A percentile compares a stretch with the other conserved stretches of the same genome.
Evolutionary conservation across 768 basidiomycete species (phyloP).

Genomic region (Kwoniella heveanensis): DNA sequence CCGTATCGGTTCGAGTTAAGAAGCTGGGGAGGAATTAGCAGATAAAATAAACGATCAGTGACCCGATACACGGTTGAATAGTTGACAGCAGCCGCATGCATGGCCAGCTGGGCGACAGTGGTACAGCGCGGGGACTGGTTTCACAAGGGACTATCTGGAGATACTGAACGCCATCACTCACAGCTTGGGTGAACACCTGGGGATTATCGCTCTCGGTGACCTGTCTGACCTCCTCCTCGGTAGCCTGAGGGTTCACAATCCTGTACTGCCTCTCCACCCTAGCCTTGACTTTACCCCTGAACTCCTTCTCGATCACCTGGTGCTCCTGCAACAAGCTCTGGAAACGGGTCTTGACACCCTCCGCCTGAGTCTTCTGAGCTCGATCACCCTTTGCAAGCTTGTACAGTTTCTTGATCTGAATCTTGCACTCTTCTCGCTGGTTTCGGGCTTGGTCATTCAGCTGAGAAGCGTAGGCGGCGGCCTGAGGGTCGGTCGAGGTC

Average conservation of each 20-base stretch:
- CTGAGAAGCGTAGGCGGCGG: constrained; percentile 46
- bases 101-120: no score
- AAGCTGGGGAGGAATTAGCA: constrained; percentile 65
- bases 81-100: no score
- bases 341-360: constrained; percentile 58
- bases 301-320: constrained; percentile 59
- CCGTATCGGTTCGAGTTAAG: constrained; percentile 78
- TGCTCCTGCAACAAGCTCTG: constrained; percentile 59
- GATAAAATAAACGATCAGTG: no score
- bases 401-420: constrained; percentile 57
- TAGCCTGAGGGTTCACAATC: constrained; percentile 76
- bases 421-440: constrained; percentile 56
- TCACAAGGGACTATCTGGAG: no score
- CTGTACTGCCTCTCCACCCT: constrained; percentile 60
- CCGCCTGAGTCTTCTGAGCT: constrained; percentile 56
- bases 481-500: constrained; percentile 67
- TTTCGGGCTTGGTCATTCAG: constrained; percentile 52
- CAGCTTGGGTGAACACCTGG: constrained; percentile 71
- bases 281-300: constrained; percentile 59
- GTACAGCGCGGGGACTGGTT: no score
- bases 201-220: constrained; percentile 68
- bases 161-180: constrained; percentile 28
- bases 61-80: no score
- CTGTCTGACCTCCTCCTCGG: constrained; percentile 75
- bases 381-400: constrained; percentile 57